Base-by-base conservation (phyloP, 2,329 filamentous ascomycete species). In the Thelonectria discophora region DNA sequence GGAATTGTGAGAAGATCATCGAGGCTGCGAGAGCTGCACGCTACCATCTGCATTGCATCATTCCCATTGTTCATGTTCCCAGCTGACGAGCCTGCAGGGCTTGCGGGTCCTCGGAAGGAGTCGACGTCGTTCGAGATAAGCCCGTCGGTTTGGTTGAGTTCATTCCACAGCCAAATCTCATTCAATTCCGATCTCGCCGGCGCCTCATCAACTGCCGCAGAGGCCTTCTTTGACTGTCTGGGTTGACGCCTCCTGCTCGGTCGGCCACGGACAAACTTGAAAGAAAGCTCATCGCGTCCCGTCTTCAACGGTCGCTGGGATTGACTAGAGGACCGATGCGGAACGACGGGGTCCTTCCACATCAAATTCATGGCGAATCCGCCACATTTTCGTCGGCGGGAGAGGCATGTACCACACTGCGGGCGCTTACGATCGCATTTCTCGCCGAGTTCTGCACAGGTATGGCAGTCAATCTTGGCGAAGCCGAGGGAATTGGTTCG, bases 391-490 rank as follows among this genome's bases (percentile, higher is more conserved):
- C 45, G 45, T 43, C 21, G 45, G 13, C 43, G 43, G 34, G 21
- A 42, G 13, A 32, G 42, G 39, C 54, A 57, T 42, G 46, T 43
- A n/a, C 54, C 45, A 37, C 54, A 57, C 43, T 32, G 18, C 5
- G 54, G 54, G 10, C 54, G 54, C 20, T 43, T 49, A 21, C 54
- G 54, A n/a, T 57, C 54, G 32, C 54, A 57, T 57, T 42, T 49
- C 37, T 57, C 24, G 1, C 45, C n/a, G 15, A 50, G 37, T 18
- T 49, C 37, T 17, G 46, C 34, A 21, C 54, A 57, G 2, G 54
- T 57, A 21, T 57, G 54, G 30, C 54, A 57, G 13, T 57, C 54
- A 50, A 43, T 30, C 46, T 57, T 57, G 37, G 54, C 54, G n/a
- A 57, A 57, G n/a, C 45, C 54, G 10, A 57, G 45, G 20, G 54